Evolutionary conservation across 108 stramenopile genomes (phyloP), one percentile per base, ranked within the genome.

Genomic region (Mayamaea pseudoterrestris): DNA sequence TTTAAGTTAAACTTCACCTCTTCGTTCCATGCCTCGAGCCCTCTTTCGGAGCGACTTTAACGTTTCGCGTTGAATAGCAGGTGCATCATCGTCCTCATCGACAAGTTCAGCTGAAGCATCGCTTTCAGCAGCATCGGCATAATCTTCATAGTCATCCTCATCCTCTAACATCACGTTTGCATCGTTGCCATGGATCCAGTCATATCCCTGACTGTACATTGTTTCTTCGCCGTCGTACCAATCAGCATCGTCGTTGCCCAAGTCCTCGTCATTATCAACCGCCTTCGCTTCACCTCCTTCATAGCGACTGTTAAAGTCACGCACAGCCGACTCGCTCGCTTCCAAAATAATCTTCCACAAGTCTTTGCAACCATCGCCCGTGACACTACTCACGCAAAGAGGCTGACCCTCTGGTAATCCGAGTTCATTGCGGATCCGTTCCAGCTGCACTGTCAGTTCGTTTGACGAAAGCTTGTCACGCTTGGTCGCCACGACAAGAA

Each of bases 401-500:
- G 87, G 87, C 50, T 89, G 87, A 1, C 78, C 78, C 36, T 84
- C 73, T 0, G 87, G 87, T 25, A 89, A 50, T 3, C 80, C 87
- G 16, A 89, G 44, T 43, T 68, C 76, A 6, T 71, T 48, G 28
- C 68, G 63, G 40, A 89, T 74, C 21, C 43, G 52, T 25, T 56
- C 41, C 50, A 84, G 53, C 22, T 67, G 52, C 5, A 66, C 23
- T 37, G 65, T 65, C 17, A 61, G 49, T 47, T 44, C 66, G 3
- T 42, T 31, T 32, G 51, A 30, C 16, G 68, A 69, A 14, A 93
- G 55, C 59, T 96, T 96, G 63, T 96, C 94, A 2, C 74, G 61
- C 54, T 95, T 87, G 17, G 90, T 91, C 13, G 90, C 91, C 27
- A 93, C 85, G 0, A 96, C 84, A 22, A 86, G 63, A 27, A 93